Base-by-base conservation (phyloP, 1,284 basidiomycete species). In the Clitocybe nebularis region DNA sequence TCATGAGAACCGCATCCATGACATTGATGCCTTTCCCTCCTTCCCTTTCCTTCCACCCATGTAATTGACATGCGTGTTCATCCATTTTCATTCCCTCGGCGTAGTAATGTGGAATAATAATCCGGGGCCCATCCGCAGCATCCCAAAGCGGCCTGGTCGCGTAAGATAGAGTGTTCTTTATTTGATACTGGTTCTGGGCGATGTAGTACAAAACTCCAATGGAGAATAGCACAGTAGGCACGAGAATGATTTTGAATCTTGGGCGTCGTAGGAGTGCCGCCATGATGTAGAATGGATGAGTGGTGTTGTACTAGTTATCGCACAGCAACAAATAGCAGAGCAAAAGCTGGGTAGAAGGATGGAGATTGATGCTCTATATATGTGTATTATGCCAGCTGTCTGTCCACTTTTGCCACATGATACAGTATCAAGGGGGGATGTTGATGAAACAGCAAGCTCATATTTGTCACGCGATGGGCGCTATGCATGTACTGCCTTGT, bases 121-220 rank as follows among this genome's bases (percentile, higher is more conserved):
- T 49, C 8, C 55, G 62, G 0, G 79, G 79, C 0, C 71, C 77
- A 37, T 72, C 67, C 7, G 69, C 68, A 3, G 55, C 60, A 54
- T 85, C 81, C 81, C 81, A 84, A 26, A 85, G 60, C 4, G 81
- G 81, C 17, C 81, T 66, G 3, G 79, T 79, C 7, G 76, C 73
- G 56, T 81, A 81, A 3, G 77, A 79, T 14, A 79, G 50, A n/a
- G 68, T 59, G 53, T 77, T 77, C 48, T 54, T 59, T 41, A 69
- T 61, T 48, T 75, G 72, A 49, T 72, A 71, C 34, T 63, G 63
- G 54, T 72, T 67, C 43, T 66, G 61, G 10, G 58, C 46, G 23
- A 66, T 47, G 24, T 60, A 52, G 47, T 69, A 69, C 30, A 72
- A 45, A 24, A 64, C 36, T 33, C 48, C 39, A 24, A 58, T 22